Evolutionary conservation across 495 filamentous ascomycete genomes (phyloP), one percentile per base, ranked within the genome.

Genomic region (Aspergillus bridgeri): DNA sequence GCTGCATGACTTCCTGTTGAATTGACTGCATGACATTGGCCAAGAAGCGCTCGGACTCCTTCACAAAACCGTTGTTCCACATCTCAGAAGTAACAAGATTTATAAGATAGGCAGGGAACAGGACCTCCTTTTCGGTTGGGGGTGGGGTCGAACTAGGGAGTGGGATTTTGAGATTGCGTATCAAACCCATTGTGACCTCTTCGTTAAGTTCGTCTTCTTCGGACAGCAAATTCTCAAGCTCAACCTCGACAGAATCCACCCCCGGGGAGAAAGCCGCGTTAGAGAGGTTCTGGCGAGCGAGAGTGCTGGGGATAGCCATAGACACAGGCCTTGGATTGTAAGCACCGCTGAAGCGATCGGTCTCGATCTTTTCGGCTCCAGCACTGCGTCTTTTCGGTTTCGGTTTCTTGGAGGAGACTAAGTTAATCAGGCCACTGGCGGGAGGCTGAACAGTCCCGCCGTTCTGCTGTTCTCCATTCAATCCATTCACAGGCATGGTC

Each of bases 31-130:
- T 99, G 63, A 99, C 93, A 69, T 98, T 99, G 56, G 94, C 94
- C 54, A 99, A 78, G 79, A 99, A 99, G 55, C 92, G 89, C 75
- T 99, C 94, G 21, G 94, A 98, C 76, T 99, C 94, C 78, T 99
- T 98, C 60, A 99, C 95, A 69, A 96, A 99, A 23, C 94, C 94
- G 66, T 99, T 99, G 79, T 99, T 99, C 94, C 94, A 99, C 94
- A 99, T 99, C 75, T 99, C 94, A 13, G 91, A 96, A 15, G 94
- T 99, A 48, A 99, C 94, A 27, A 99, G 84, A 72, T 99, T 99
- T 76, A 99, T 99, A 58, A 99, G 84, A 68, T 97, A 99, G 2
- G 94, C 92, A 20, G 94, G 95, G 83, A 98, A 99, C 51, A 99
- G 79, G 29, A 99, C 93, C 70, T 99, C 94, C 79, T 99, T 99